Evolutionary conservation across 2,329 filamentous ascomycete species (phyloP).

Genomic region (Sarocladium oryzae): DNA sequence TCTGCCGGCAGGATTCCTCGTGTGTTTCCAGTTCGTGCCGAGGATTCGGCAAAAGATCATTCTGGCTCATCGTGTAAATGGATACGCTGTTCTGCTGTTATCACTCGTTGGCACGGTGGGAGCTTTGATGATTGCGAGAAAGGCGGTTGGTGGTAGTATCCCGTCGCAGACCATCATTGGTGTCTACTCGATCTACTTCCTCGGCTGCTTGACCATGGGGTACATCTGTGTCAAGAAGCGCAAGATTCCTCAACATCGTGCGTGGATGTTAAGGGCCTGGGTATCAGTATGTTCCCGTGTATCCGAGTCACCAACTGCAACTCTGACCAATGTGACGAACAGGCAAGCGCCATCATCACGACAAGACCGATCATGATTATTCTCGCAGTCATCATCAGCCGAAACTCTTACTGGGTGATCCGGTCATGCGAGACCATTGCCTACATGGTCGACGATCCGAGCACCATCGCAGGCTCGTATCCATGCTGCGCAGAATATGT

Average conservation of each 20-base stretch:
- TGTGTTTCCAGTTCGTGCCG: slow-evolving; percentile 39
- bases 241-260: slow-evolving; percentile 53
- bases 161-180: slow-evolving; percentile 37
- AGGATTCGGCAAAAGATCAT: slow-evolving; percentile 36
- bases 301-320: neutral
- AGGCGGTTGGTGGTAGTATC: slow-evolving; percentile 43
- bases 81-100: slow-evolving; percentile 44
- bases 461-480: slow-evolving; percentile 27
- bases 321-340: neutral
- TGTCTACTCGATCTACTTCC: slow-evolving; percentile 36
- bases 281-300: slow-evolving; percentile 30
- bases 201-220: slow-evolving; percentile 36
- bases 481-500: slow-evolving; percentile 36
- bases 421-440: slow-evolving; percentile 3
- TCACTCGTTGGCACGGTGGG: slow-evolving; percentile 36
- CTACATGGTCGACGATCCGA: slow-evolving; percentile 10
- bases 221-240: slow-evolving; percentile 48
- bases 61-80: slow-evolving; percentile 50
- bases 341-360: slow-evolving; percentile 43
- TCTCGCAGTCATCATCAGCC: slow-evolving; percentile 10
- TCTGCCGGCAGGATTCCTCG: slow-evolving; percentile 34
- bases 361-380: slow-evolving; percentile 39
- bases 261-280: slow-evolving; percentile 53
- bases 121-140: slow-evolving; percentile 41
- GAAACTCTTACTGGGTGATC: neutral